Evolutionary conservation across 495 filamentous ascomycete species (phyloP).

Genomic region (Acidiella bohemica): DNA sequence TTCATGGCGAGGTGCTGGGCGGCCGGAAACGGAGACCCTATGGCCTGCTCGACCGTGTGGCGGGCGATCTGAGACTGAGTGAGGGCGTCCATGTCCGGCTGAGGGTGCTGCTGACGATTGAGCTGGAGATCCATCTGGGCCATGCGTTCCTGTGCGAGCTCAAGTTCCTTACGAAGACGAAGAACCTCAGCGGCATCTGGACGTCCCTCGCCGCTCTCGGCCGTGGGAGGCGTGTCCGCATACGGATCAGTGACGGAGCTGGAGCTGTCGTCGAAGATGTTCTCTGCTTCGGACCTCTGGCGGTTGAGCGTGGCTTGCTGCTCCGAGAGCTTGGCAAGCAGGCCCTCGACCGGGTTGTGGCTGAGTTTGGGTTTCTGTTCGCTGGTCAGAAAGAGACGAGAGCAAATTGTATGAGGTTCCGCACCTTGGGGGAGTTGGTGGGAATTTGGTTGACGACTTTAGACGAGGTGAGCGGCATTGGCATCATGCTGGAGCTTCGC

Average conservation of each 20-base stretch:
- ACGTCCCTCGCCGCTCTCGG: constrained; percentile 32
- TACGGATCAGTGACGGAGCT: constrained; percentile 41
- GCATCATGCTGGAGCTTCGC: constrained; percentile 11
- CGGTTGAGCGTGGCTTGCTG: constrained; percentile 46
- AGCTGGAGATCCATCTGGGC: constrained; percentile 74
- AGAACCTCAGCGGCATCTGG: constrained; percentile 36
- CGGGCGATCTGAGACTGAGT: constrained; percentile 56
- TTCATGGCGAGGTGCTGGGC: constrained; percentile 18
- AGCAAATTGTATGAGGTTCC: constrained; percentile 17
- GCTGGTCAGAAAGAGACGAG: background rate
- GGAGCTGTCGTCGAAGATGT: constrained; percentile 14
- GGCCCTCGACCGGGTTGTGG: constrained; percentile 38
- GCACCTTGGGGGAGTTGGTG: background rate
- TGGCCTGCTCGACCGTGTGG: constrained; percentile 59
- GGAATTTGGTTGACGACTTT: constrained; percentile 30
- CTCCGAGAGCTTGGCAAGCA: constrained; percentile 54
- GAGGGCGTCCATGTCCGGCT: background rate
- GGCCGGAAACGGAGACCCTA: constrained; percentile 42
- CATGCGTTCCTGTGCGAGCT: constrained; percentile 66
- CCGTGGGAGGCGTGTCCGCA: constrained; percentile 29
- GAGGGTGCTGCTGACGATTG: constrained; percentile 23
- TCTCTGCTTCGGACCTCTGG: constrained; percentile 24
- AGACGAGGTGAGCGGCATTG: constrained; percentile 26
- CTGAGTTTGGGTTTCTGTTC: constrained; percentile 27
- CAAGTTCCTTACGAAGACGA: constrained; percentile 58